A percentile compares a stretch with the other conserved stretches of the same genome.
phyloP scores from a whole-genome alignment of 1,139 yeast species.

The Blastobotrys persicus region DNA sequence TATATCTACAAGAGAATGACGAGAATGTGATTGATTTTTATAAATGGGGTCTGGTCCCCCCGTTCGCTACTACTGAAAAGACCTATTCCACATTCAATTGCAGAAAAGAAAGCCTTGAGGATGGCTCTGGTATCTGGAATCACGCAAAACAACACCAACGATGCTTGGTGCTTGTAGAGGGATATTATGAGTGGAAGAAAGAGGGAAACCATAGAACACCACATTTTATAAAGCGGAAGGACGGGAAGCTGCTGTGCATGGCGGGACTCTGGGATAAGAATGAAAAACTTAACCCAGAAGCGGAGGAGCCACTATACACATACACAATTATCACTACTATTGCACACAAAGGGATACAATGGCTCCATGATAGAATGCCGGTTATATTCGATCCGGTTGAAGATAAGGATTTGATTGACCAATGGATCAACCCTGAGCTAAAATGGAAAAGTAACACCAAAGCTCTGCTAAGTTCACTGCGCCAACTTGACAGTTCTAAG shows the following conservation, averaged over 20 bases:
- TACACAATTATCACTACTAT: conserved; percentile 75
- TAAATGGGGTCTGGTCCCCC: conserved; percentile 64
- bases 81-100: conserved; percentile 37
- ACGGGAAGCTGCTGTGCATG: conserved; percentile 54
- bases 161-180: conserved; percentile 76
- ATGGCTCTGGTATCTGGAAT: conserved; percentile 32
- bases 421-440: conserved; percentile 57
- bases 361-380: conserved; percentile 82
- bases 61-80: conserved; percentile 45
- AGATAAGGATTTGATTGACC: conserved; percentile 46
- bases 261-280: conserved; percentile 64
- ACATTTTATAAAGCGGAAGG: conserved; percentile 57
- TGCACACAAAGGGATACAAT: conserved; percentile 56
- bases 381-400: conserved; percentile 57
- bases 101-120: conserved; percentile 33
- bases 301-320: conserved; percentile 41
- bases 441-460: conserved; percentile 40
- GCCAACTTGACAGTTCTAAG: conserved; percentile 23
- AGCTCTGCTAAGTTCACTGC: conserved; percentile 18
- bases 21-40: conserved; percentile 36
- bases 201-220: conserved; percentile 49
- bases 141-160: conserved; percentile 38
- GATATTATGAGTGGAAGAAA: conserved; percentile 80
- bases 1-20: conserved; percentile 32
- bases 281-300: conserved; percentile 28